phyloP scores from a whole-genome alignment of 2,329 filamentous ascomycete genomes.

The Diaporthe sp. region DNA sequence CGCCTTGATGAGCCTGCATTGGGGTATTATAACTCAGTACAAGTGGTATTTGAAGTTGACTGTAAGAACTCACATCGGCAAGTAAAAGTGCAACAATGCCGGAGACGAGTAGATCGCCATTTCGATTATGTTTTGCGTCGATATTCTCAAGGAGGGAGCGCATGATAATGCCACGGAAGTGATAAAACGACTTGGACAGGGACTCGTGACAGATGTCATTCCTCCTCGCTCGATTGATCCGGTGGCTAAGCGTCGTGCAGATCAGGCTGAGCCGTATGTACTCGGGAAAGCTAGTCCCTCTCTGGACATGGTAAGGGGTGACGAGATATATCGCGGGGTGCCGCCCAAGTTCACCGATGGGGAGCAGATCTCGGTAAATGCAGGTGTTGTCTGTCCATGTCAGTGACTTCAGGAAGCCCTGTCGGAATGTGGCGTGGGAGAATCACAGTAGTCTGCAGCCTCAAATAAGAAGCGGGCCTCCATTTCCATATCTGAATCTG shows the following conservation, averaged over 20 bases:
- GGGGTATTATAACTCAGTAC: not conserved
- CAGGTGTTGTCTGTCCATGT: not conserved
- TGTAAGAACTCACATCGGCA: not conserved
- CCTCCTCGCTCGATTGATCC: not conserved
- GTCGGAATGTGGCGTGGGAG: no score
- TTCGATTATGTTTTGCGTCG: not conserved
- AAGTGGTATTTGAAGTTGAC: not conserved
- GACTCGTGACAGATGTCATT: not conserved
- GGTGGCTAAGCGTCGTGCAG: constrained; percentile 1
- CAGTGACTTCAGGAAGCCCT: not conserved
- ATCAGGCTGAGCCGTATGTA: not conserved
- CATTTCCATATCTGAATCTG: not conserved
- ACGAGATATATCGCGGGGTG: not conserved
- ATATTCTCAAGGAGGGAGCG: not conserved
- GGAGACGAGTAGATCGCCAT: not conserved
- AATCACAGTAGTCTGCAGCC: constrained; percentile 5
- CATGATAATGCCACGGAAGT: not conserved
- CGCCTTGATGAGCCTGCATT: constrained; percentile 44
- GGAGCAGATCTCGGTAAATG: not conserved
- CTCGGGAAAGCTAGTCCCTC: not conserved
- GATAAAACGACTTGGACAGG: not conserved
- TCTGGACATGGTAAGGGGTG: not conserved
- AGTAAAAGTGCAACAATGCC: not conserved
- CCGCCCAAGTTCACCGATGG: not conserved
- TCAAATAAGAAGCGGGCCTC: not conserved